These are phyloP conservation scores for Saksenaea vasiformis DNA, from an alignment of 371 early-diverging fungal species.

Conservation along the genomic window DNA sequence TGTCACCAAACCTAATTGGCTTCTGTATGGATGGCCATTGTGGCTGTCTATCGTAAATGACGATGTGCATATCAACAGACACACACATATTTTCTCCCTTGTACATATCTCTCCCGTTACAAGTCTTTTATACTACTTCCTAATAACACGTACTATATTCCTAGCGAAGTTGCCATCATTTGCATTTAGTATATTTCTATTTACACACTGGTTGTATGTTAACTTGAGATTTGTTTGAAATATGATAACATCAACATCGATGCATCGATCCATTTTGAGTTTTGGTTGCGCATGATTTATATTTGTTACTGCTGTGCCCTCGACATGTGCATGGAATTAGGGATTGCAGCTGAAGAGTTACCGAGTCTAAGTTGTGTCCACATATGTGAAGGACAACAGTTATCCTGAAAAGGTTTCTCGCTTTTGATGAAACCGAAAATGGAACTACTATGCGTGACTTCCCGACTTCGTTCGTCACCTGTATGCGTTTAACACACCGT, in stretches of 20 bases:
- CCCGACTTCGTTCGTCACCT: not conserved
- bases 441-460: slow-evolving; percentile 1
- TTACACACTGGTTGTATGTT: no score
- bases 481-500: not conserved
- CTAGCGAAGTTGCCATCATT: no score
- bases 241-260: not conserved
- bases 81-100: not conserved
- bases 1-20: slow-evolving; percentile 31
- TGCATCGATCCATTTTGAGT: not conserved
- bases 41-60: slow-evolving; percentile 32
- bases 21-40: slow-evolving; percentile 44
- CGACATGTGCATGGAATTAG: not conserved
- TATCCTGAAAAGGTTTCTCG: not conserved
- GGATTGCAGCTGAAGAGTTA: no score
- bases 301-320: not conserved
- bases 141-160: not conserved
- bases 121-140: not conserved
- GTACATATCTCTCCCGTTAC: not conserved
- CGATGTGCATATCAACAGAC: not conserved
- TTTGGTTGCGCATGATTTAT: not conserved
- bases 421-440: not conserved
- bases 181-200: no score
- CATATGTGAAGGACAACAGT: not conserved
- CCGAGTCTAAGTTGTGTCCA: not conserved
- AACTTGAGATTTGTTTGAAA: not conserved